phyloP scores from a whole-genome alignment of 768 basidiomycete species.

The Boletus rubroflammeus region DNA sequence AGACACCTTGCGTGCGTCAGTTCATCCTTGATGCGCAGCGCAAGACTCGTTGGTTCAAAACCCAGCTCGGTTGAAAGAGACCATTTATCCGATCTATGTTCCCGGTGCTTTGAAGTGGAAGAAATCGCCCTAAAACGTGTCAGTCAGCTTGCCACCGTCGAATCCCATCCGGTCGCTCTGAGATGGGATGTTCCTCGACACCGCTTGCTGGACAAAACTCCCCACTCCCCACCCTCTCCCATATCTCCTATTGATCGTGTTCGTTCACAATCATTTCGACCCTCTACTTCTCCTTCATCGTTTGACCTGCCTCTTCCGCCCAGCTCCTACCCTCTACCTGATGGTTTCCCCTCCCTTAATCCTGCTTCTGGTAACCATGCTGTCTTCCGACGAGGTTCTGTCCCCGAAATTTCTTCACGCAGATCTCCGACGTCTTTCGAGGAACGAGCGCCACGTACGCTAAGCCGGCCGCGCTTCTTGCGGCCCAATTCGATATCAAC shows the following conservation, averaged over 20 bases:
- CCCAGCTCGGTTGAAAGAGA: slow-evolving; percentile 31
- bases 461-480: slow-evolving; percentile 23
- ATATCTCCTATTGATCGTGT: slow-evolving; percentile 14
- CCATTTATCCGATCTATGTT: slow-evolving; percentile 52
- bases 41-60: slow-evolving; percentile 42
- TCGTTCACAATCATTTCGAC: slow-evolving; percentile 33
- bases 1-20: slow-evolving; percentile 74
- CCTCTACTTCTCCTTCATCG: slow-evolving; percentile 49
- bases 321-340: slow-evolving; percentile 1
- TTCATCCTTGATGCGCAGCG: slow-evolving; percentile 68
- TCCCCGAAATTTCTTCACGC: slow-evolving; percentile 21
- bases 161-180: slow-evolving; percentile 9
- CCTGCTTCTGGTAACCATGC: slow-evolving; percentile 6
- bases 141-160: slow-evolving; percentile 46
- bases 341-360: not conserved
- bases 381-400: slow-evolving; percentile 26
- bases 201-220: not conserved
- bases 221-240: slow-evolving; percentile 20
- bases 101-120: slow-evolving; percentile 66
- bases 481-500: slow-evolving; percentile 54
- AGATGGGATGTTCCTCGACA: slow-evolving; percentile 18
- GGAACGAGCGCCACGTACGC: slow-evolving; percentile 20
- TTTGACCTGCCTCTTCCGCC: slow-evolving; percentile 19
- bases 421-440: slow-evolving; percentile 11
- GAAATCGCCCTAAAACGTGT: slow-evolving; percentile 65